Conservation (phyloP, 1,139 yeast genomes). For the Saccharomycopsis hybrid region DNA sequence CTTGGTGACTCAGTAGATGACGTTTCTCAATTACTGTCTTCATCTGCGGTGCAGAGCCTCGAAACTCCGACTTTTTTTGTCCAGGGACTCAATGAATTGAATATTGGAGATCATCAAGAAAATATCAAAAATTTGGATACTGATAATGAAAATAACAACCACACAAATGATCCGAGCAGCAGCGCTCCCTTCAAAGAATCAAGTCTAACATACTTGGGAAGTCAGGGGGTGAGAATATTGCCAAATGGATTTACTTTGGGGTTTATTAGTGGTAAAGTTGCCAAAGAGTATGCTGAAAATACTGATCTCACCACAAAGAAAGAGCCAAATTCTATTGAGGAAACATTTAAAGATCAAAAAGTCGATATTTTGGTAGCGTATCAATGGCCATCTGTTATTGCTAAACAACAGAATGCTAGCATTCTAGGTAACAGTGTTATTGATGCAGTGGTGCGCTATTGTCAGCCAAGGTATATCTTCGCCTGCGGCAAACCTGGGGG, state of each 20-base stretch:
- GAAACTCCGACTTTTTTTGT: constrained; percentile 1
- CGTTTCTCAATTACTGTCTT: background rate
- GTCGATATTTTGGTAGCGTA: constrained; percentile 10
- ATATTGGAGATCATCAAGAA: background rate
- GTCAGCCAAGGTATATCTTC: constrained; percentile 13
- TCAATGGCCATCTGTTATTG: constrained; percentile 9
- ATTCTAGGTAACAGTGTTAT: background rate
- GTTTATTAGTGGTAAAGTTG: constrained; percentile 1
- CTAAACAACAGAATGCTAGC: background rate
- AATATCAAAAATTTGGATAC: background rate
- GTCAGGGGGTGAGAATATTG: background rate
- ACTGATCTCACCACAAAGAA: too few species aligned
- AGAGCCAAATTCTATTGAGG: background rate
- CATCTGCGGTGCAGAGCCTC: too few species aligned
- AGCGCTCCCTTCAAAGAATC: background rate
- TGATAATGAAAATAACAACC: too few species aligned
- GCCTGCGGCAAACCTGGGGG: constrained; percentile 5
- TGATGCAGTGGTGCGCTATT: background rate
- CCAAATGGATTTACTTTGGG: constrained; percentile 1
- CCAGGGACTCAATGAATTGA: background rate
- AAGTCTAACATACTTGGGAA: constrained; percentile 1
- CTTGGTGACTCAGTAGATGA: constrained; percentile 4
- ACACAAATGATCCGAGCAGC: background rate
- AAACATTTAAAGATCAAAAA: background rate
- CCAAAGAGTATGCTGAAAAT: background rate